Conservation (phyloP, 352 stramenopile species). For the Thraustochytrium sp. region DNA sequence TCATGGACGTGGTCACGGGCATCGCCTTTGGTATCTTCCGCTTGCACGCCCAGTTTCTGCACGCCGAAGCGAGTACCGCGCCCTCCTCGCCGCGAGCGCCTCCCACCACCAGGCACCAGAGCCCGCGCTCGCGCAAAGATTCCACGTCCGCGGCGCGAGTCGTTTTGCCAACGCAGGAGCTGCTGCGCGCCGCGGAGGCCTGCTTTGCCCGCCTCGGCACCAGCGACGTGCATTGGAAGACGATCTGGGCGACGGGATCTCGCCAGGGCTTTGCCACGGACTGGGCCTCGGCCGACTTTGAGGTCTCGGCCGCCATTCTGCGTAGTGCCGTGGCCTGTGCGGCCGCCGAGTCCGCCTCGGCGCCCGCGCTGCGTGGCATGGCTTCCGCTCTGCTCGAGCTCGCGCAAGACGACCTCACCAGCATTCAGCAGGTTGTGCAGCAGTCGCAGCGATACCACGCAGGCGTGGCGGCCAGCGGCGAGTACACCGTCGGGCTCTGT, state of each 20-base stretch:
- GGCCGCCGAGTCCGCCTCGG: neutral
- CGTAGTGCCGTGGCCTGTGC: neutral
- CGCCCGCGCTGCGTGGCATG: neutral
- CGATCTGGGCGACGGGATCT: neutral
- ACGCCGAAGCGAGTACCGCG: neutral
- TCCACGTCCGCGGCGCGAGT: neutral
- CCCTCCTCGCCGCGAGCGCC: neutral
- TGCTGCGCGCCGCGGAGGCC: neutral
- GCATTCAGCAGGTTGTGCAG: neutral
- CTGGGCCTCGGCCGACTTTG: neutral
- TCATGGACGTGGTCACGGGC: constrained; percentile 6
- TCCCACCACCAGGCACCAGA: neutral
- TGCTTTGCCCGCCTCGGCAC: constrained; percentile 18
- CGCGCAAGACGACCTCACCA: neutral
- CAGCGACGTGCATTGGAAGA: constrained; percentile 23
- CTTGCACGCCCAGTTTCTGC: neutral
- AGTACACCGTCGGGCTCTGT: constrained; percentile 21
- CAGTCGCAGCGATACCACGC: constrained; percentile 9
- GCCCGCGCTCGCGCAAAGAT: too few relatives aligned
- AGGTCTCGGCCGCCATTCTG: constrained; percentile 13
- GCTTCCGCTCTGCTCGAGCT: neutral
- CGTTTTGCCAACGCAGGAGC: neutral
- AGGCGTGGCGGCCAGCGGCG: neutral
- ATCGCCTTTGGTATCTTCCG: neutral
- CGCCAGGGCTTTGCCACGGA: constrained; percentile 11